These are phyloP conservation scores for Debaryomyces udenii DNA, from an alignment of 1,139 yeast species.

Conservation along the genomic window DNA sequence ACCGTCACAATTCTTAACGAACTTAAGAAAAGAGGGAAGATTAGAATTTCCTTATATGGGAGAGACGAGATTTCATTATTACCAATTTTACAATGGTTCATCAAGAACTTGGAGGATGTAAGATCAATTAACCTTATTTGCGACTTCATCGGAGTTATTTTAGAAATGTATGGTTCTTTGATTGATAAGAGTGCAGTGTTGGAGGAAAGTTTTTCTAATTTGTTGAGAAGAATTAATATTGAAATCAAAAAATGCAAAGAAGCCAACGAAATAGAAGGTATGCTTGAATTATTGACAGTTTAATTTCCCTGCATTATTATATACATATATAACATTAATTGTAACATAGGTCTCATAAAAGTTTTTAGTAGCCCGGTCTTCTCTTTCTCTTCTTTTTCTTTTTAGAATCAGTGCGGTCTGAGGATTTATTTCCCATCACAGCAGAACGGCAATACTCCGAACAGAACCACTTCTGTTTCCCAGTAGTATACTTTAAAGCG, in stretches of 20 bases:
- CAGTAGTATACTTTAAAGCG: constrained; percentile 41
- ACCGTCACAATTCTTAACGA: constrained; percentile 83
- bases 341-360: constrained; percentile 8
- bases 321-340: constrained; percentile 8
- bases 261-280: constrained; percentile 89
- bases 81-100: constrained; percentile 84
- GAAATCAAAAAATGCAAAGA: constrained; percentile 83
- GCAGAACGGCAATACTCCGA: constrained; percentile 35
- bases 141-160: constrained; percentile 80
- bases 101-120: constrained; percentile 74
- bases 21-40: constrained; percentile 84
- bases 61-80: constrained; percentile 86
- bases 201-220: constrained; percentile 65
- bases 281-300: constrained; percentile 78
- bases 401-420: constrained; percentile 20
- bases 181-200: constrained; percentile 79
- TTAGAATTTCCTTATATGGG: constrained; percentile 72
- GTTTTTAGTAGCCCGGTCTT: constrained; percentile 6
- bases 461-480: constrained; percentile 46
- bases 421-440: constrained; percentile 18
- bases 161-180: constrained; percentile 75
- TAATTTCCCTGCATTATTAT: constrained; percentile 19
- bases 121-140: constrained; percentile 74
- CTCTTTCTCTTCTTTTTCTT: constrained; percentile 22
- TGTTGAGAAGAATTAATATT: constrained; percentile 60